Evolutionary conservation across 1,284 basidiomycete genomes (phyloP), one percentile per base, ranked within the genome.

Genomic region (Coniferiporia weirii): DNA sequence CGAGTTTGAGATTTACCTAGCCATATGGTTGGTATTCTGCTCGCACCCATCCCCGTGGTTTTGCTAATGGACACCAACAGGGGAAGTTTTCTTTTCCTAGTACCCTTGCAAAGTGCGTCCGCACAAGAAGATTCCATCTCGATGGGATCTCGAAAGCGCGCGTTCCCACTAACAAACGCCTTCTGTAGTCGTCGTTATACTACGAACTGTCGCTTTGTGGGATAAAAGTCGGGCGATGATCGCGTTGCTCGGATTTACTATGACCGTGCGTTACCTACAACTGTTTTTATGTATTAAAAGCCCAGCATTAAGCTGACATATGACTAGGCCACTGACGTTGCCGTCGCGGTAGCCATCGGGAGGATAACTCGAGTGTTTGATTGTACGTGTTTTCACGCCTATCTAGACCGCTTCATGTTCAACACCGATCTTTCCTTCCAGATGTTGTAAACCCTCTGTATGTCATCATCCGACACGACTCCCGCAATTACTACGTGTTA

Each of bases 151-250:
- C 15, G 15, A 10, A 40, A 40, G 38, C 15, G 38, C 3, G 38
- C 9, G 15, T 40, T 2, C 15, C 12, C 38, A n/a, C 8, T 40
- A 40, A 40, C 8, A 9, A 40, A 40, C 1, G 3, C 38, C 5
- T n/a, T 50, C 19, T 17, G 19, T 13, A 60, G 59, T 52, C 22
- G 54, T 60, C 17, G 43, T 60, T 27, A 60, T 60, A 19, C 54
- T 60, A 9, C 53, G 59, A 17, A 60, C 59, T 27, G 36, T 60
- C 20, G 59, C 59, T 19, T 44, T 60, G 9, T 60, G 59, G 59
- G 54, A 56, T 38, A 35, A 55, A 32, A 56, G 32, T 13, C 54
- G 59, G 19, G 15, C 44, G 2, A 52, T 60, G 4, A 56, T 60
- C 17, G 27, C 38, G n/a, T 1, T 56, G n/a, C 48, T 60, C 19